phyloP scores from a whole-genome alignment of 495 filamentous ascomycete genomes.

The Talaromyces adpressus region DNA sequence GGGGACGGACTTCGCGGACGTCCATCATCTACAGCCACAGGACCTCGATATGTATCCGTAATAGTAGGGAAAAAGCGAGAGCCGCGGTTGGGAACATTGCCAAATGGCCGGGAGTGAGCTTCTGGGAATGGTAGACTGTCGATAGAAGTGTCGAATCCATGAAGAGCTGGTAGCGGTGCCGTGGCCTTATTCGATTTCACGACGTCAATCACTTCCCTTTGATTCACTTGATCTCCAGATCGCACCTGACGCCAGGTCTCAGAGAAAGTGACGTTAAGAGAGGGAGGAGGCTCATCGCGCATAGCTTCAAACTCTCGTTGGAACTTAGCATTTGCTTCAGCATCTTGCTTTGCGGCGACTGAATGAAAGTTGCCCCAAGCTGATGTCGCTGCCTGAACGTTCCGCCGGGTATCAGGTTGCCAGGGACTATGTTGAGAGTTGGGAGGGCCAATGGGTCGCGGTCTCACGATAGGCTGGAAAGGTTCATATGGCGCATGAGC shows the following conservation, averaged over 20 bases:
- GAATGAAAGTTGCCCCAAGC: conserved; percentile 47
- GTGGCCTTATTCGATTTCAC: conserved; percentile 23
- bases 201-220: conserved; percentile 32
- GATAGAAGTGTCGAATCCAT: conserved; percentile 29
- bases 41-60: conserved; percentile 30
- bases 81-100: conserved; percentile 38
- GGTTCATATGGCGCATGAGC: conserved; percentile 29
- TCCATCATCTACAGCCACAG: conserved; percentile 23
- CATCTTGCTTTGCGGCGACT: conserved; percentile 34
- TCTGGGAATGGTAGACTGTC: conserved; percentile 32
- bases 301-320: conserved; percentile 29
- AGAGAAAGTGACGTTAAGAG: conserved; percentile 41
- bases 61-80: conserved; percentile 67
- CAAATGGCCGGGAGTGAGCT: conserved; percentile 27
- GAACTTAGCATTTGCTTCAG: conserved; percentile 30
- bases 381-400: conserved; percentile 15
- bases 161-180: conserved; percentile 22
- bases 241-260: conserved; percentile 60
- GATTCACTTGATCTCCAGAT: conserved; percentile 36
- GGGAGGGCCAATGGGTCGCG: conserved; percentile 48
- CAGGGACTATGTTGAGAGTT: conserved; percentile 29
- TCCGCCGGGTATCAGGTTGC: conserved; percentile 28
- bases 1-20: conserved; percentile 47
- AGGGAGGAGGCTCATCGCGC: conserved; percentile 31
- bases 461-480: conserved; percentile 32